Base-by-base conservation (phyloP, 306 rosid species). In the Hippophae gyantsensis region DNA sequence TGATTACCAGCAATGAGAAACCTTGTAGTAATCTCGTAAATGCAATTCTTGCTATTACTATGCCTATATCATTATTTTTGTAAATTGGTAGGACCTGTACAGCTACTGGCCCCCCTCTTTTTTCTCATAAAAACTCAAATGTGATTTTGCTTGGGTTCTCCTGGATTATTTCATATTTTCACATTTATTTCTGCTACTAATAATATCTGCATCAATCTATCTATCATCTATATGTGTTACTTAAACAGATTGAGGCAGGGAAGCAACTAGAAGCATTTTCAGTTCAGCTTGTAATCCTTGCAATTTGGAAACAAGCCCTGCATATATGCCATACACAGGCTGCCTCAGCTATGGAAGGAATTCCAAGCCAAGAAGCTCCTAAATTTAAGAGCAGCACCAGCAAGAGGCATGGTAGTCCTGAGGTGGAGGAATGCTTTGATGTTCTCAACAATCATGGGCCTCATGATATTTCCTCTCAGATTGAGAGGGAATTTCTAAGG, bases 311-410 rank as follows among this genome's bases (percentile, higher is more conserved):
- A 75, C 89, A 93, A 82, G 99, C 95, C 8, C 69, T 93, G 78
- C 78, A 93, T 76, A 93, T 93, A 76, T 93, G 99, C 81, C 99
- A 93, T 74, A 84, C 99, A 7, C 95, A 79, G 75, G 99, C 95
- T 72, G 97, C 99, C 74, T 93, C 97, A 5, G 99, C 94, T 61
- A 89, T 86, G 86, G 95, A 89, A 79, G 99, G 97, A 66, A 89
- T 94, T 81, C 97, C 95, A 57, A 83, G 70, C 78, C 95, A 77
- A 75, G 97, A 89, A 66, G 73, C 72, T 50, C 61, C 84, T 14
- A 82, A 78, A 80, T 72, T 75, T 69, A 81, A 82, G 69, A 84
- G 86, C 82, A 80, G 81, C 73, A 61, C 62, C 69, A 75, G 76
- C 76, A 84, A 78, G 79, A 86, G 75, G 79, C 75, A 51, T 42